phyloP scores from a whole-genome alignment of 371 early-diverging fungal species.

The Zopfochytrium polystomum region DNA sequence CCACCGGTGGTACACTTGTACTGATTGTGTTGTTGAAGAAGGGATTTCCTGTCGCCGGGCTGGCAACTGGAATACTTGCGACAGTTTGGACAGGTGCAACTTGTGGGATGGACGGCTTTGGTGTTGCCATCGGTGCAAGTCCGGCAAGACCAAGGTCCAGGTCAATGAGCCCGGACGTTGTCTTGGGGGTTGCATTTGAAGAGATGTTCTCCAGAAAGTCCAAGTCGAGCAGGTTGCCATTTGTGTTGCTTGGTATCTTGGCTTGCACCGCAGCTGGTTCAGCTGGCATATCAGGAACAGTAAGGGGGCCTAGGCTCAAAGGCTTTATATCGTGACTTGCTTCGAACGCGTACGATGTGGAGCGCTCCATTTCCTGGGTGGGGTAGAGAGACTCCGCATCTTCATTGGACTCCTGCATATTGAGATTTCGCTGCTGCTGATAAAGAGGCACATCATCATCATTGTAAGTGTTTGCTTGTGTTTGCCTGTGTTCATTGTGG shows the following conservation, averaged over 20 bases:
- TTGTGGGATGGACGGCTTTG: neutral
- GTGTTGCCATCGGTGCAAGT: neutral
- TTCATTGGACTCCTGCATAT: neutral
- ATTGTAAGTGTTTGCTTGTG: neutral
- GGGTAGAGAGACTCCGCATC: neutral
- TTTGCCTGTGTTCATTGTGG: too few relatives aligned
- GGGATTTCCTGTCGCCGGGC: neutral
- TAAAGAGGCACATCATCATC: neutral
- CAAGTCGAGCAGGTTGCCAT: conserved; percentile 1
- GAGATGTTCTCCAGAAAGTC: neutral
- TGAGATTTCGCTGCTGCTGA: neutral
- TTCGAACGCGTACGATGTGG: neutral
- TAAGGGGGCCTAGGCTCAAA: neutral
- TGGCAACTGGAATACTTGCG: neutral
- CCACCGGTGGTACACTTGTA: neutral
- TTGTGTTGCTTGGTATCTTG: neutral
- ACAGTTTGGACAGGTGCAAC: too few relatives aligned
- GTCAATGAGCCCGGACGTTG: neutral
- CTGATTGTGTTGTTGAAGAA: neutral
- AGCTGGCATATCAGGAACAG: neutral
- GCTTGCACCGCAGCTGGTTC: neutral
- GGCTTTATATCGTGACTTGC: neutral
- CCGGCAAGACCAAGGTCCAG: neutral
- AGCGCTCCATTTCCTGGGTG: neutral
- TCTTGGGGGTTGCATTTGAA: neutral